Evolutionary conservation across 441 rosid genomes (phyloP).

Genomic region (Adansonia rubrostipa): DNA sequence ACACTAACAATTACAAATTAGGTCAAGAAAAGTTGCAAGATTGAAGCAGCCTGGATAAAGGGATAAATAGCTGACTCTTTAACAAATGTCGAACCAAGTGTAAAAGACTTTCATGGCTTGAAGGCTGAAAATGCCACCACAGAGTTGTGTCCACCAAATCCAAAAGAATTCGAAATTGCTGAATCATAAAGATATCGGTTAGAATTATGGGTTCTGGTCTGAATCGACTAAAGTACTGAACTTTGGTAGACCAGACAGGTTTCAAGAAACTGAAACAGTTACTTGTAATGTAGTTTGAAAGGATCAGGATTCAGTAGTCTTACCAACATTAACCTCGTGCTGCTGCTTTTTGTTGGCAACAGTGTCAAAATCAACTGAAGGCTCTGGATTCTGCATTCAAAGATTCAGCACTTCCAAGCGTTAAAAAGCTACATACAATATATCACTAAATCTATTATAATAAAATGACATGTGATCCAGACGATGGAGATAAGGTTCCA

Average conservation of each 20-base stretch:
- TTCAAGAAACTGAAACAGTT: slow-evolving; percentile 1
- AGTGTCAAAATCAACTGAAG: slow-evolving; percentile 84
- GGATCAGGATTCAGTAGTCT: slow-evolving; percentile 30
- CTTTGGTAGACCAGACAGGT: too few species aligned
- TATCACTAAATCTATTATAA: neutral
- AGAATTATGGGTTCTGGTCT: slow-evolving; percentile 14
- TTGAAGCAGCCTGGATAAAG: slow-evolving; percentile 26
- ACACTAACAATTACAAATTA: neutral
- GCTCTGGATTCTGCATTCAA: slow-evolving; percentile 76
- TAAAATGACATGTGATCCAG: neutral
- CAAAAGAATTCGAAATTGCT: slow-evolving; percentile 84
- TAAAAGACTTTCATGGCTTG: slow-evolving; percentile 49
- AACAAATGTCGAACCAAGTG: neutral
- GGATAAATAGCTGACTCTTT: slow-evolving; percentile 14
- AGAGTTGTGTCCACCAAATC: slow-evolving; percentile 96
- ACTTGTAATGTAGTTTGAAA: neutral
- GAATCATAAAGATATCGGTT: slow-evolving; percentile 26
- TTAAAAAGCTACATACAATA: neutral
- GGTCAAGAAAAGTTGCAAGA: slow-evolving; percentile 16
- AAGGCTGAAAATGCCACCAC: slow-evolving; percentile 87
- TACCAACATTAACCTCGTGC: slow-evolving; percentile 94
- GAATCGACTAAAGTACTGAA: neutral
- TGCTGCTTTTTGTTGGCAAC: slow-evolving; percentile 81
- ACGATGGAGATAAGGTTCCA: neutral
- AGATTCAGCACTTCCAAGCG: too few species aligned